Conservation (phyloP, 108 stramenopile species). For the Phaeodactylum tricornutum region DNA sequence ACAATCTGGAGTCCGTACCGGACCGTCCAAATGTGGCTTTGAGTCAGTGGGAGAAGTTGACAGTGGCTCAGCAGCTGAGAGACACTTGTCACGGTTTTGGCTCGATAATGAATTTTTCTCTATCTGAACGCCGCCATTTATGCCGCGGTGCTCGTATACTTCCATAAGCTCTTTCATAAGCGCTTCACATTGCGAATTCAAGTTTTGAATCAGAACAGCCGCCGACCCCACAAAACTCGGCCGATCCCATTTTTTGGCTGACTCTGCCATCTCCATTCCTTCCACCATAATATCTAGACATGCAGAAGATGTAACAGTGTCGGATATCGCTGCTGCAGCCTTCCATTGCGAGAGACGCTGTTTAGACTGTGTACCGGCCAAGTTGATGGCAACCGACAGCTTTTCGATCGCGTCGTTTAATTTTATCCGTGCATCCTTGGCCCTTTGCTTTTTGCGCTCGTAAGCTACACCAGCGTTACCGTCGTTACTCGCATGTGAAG, state of each 20-base stretch:
- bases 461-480: constrained; percentile 38
- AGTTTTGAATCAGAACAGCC: constrained; percentile 48
- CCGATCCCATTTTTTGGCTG: constrained; percentile 80
- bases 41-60: no score
- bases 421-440: constrained; percentile 75
- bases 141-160: no score
- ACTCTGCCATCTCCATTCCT: constrained; percentile 37
- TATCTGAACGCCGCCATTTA: no score
- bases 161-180: constrained; percentile 67
- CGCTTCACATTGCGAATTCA: constrained; percentile 75
- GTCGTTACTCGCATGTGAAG: not conserved
- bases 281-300: constrained; percentile 26
- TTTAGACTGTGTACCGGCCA: constrained; percentile 64
- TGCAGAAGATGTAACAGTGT: not conserved
- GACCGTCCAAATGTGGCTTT: no score
- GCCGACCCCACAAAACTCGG: constrained; percentile 75
- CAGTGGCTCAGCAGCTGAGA: no score
- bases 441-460: constrained; percentile 80
- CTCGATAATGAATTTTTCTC: no score
- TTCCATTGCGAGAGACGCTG: constrained; percentile 33
- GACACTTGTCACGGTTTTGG: no score
- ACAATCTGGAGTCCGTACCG: no score
- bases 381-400: constrained; percentile 52
- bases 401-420: constrained; percentile 76
- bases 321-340: constrained; percentile 6